Conservation (phyloP, 2,329 filamentous ascomycete species). For the Westerdykella sp. region DNA sequence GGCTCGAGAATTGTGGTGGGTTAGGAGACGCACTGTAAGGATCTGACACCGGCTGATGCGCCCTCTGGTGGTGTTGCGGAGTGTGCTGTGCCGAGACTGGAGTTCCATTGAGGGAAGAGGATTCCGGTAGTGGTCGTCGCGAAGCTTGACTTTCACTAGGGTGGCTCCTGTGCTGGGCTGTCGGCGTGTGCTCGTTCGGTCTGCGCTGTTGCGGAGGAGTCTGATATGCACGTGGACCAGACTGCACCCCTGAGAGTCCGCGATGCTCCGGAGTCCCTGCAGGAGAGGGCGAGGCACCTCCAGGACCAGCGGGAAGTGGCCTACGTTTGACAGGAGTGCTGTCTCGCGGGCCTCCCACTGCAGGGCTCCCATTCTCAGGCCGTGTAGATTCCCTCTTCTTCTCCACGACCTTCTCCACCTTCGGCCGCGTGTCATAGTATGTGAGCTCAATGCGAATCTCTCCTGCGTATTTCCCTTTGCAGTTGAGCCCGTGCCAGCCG, state of each 20-base stretch:
- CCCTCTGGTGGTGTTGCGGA: constrained; percentile 18
- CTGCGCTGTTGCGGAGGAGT: constrained; percentile 27
- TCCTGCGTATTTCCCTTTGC: constrained; percentile 89
- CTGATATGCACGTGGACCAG: constrained; percentile 31
- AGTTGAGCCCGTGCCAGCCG: constrained; percentile 81
- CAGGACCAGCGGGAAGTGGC: constrained; percentile 74
- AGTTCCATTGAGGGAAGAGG: constrained; percentile 15
- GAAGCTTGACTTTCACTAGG: constrained; percentile 19
- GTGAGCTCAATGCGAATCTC: constrained; percentile 94
- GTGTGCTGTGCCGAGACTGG: constrained; percentile 18
- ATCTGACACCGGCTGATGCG: constrained; percentile 11
- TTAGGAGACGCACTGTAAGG: constrained; percentile 18
- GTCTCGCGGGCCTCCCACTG: constrained; percentile 46
- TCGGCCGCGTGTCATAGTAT: constrained; percentile 85
- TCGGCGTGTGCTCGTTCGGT: constrained; percentile 15
- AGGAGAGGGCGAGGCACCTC: constrained; percentile 42
- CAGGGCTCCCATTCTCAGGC: constrained; percentile 32
- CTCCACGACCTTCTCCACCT: constrained; percentile 60
- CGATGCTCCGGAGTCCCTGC: constrained; percentile 26
- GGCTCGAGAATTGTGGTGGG: constrained; percentile 16
- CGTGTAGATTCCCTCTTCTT: constrained; percentile 46
- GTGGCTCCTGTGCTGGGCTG: constrained; percentile 17
- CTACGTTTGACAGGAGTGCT: constrained; percentile 69
- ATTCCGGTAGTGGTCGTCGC: constrained; percentile 26
- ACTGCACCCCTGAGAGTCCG: constrained; percentile 22